Evolutionary conservation across 2,329 filamentous ascomycete species (phyloP), one percentile per base, ranked within the genome.

Genomic region (Colletotrichum sp.): DNA sequence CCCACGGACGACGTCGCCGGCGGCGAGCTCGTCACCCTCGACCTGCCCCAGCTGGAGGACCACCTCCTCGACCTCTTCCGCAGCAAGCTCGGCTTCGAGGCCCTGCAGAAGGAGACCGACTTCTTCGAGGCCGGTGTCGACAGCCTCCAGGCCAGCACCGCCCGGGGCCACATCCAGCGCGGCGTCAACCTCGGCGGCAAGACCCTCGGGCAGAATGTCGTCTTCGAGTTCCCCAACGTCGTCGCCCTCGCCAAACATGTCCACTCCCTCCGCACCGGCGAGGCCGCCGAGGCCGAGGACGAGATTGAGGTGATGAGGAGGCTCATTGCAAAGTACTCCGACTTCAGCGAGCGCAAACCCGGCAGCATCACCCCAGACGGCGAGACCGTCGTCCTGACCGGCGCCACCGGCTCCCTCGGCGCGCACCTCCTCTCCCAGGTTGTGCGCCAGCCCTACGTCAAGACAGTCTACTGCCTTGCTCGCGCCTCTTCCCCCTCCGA

Each of bases 391-490:
- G 82, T 92, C 15, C 82, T 93, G 10, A 93, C 92, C 3, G 92
- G 92, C 10, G 88, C 88, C 0, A 93, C 92, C 0, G 92, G 92
- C 2, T 90, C 90, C 6, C 84, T 93, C 0, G 92, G 92, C 5
- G 88, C 90, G 0, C 90, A 92, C 68, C 83, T 92, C 0, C 85
- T 92, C 4, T 88, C 90, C 1, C 88, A 92, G 16, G 86, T 94
- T 2, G 89, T 91, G 5, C 87, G 90, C 2, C 86, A 90, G 32
- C 88, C 90, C 8, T 90, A 92, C 49, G 87, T 94, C n/a, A 85
- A 85, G 34, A 82, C 83, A 4, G 85, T 91, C 0, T 91, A 87
- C 84, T 86, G 86, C 68, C 83, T 90, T 10, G 88, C 89, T 9
- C 86, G 89, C 62, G 88, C 88, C 5, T 79, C 83, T 0, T 83